Evolutionary conservation across 2,329 filamentous ascomycete genomes (phyloP), one percentile per base, ranked within the genome.

Genomic region (Bimuria novae-zelandiae): DNA sequence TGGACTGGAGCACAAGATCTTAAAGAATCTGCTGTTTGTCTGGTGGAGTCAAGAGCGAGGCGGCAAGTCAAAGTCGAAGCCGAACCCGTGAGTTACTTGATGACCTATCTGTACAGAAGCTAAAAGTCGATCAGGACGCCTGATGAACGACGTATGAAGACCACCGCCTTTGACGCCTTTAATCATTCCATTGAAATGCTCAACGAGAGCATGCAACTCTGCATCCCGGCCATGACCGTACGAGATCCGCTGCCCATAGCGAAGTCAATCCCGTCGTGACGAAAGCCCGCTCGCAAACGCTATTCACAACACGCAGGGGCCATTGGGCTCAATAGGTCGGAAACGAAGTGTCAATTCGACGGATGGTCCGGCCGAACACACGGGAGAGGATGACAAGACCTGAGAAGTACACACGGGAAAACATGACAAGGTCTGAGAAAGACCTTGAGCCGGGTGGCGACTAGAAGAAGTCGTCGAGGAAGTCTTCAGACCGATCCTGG

Each of bases 401-500:
- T 16, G 21, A 12, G 17, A n/a, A n/a, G n/a, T n/a, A n/a, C n/a
- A n/a, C n/a, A n/a, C n/a, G n/a, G n/a, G n/a, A n/a, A n/a, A 27
- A 27, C 6, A 10, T 27, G 25, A 27, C 10, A 27, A 5, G 25
- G 25, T 10, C 10, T 27, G 25, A 27, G 25, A 27, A 12, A 16
- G 27, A 22, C 19, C 12, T 19, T 7, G 17, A 16, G 7, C 19
- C 12, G 8, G 14, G 12, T 23, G 12, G 3, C 10, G 30, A 6
- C 22, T 59, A 72, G 63, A 73, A 71, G 69, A 99, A 99, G 69
- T 99, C 93, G 54, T 97, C 92, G 68, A 90, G 83, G 78, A 90
- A 92, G 71, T 90, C 80, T 54, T 86, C 84, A 57, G 83, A 81
- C 12, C 91, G 84, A 68, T 96, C 86, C 75, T 97, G 90, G 75